Conservation (phyloP, 352 stramenopile species). For the Thraustochytrium sp. region DNA sequence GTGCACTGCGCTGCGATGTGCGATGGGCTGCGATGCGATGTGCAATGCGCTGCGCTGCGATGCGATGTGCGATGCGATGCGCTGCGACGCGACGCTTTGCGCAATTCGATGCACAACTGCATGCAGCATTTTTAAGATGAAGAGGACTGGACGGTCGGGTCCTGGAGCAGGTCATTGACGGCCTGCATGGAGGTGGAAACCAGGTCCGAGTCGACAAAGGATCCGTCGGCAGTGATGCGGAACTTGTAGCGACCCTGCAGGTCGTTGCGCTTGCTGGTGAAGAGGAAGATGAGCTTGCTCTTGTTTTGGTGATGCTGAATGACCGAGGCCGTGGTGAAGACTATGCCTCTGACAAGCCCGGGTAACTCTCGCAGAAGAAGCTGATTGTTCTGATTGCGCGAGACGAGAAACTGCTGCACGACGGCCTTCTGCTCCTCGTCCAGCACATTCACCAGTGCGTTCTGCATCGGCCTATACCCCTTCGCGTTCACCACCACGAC, state of each 20-base stretch:
- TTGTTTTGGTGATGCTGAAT: constrained; percentile 26
- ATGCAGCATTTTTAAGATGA: not conserved
- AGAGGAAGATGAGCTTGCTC: constrained; percentile 1
- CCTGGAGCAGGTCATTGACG: not conserved
- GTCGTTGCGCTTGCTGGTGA: constrained; percentile 3
- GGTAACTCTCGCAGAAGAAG: not conserved
- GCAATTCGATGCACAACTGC: too few species aligned
- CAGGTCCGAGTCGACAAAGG: constrained; percentile 1
- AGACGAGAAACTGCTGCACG: not conserved
- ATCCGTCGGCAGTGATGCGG: constrained; percentile 10
- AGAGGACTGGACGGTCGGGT: not conserved
- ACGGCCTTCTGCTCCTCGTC: not conserved
- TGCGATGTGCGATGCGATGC: too few species aligned
- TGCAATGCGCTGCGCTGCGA: too few species aligned
- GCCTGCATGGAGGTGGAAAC: not conserved
- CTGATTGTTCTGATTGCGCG: not conserved
- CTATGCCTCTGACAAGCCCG: not conserved
- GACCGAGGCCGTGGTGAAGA: not conserved
- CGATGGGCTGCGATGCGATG: too few species aligned
- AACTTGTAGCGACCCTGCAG: not conserved
- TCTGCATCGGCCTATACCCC: not conserved
- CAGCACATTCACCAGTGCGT: not conserved
- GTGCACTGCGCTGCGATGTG: too few species aligned
- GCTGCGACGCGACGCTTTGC: too few species aligned
- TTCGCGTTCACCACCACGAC: not conserved